These are phyloP conservation scores for Sclerotinia nivalis DNA, from an alignment of 2,329 filamentous ascomycete genomes.

Conservation along the genomic window DNA sequence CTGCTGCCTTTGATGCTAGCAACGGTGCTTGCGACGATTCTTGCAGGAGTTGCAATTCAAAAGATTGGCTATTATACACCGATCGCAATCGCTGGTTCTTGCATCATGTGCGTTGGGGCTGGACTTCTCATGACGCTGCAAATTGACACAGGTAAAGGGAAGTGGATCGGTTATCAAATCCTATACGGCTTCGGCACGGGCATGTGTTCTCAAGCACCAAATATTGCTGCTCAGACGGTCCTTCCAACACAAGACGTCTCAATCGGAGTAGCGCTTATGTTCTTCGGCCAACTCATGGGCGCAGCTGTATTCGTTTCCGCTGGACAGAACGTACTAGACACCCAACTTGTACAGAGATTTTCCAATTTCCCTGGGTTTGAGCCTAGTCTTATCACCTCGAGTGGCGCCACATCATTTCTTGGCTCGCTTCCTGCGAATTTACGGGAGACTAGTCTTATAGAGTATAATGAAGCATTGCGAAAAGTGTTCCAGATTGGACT, in stretches of 20 bases:
- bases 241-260: conserved; percentile 52
- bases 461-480: conserved; percentile 63
- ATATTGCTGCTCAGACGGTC: conserved; percentile 49
- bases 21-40: conserved; percentile 34
- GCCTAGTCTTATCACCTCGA: background rate
- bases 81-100: conserved; percentile 26
- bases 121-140: conserved; percentile 42
- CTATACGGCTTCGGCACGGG: conserved; percentile 47
- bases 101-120: conserved; percentile 25
- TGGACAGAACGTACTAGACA: conserved; percentile 21
- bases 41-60: conserved; percentile 30
- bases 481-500: conserved; percentile 62
- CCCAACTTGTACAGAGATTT: conserved; percentile 50
- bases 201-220: conserved; percentile 48
- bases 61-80: conserved; percentile 41
- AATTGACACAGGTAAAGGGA: conserved; percentile 42
- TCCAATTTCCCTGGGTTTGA: conserved; percentile 23
- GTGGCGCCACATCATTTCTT: conserved; percentile 44
- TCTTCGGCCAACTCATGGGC: conserved; percentile 20
- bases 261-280: conserved; percentile 43
- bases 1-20: conserved; percentile 41
- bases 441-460: conserved; percentile 48
- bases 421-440: conserved; percentile 45
- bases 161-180: conserved; percentile 54
- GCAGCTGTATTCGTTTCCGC: conserved; percentile 22